Evolutionary conservation across 78 protist species (phyloP), one percentile per base, ranked within the genome.

Genomic region (Isochrysis galbana): DNA sequence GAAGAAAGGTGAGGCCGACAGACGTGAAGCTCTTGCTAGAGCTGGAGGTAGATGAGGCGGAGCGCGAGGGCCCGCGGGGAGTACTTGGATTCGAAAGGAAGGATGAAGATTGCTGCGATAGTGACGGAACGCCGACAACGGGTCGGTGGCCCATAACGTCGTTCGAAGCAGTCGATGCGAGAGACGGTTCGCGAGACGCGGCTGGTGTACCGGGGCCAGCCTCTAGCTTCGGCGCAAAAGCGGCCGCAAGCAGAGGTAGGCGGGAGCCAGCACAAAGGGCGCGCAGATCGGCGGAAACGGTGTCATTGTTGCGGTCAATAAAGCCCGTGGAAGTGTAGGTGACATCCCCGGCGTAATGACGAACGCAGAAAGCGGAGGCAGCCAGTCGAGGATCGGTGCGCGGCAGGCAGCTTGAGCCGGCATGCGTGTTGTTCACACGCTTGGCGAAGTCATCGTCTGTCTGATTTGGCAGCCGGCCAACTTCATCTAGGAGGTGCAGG

Each of bases 281-380:
- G 42, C 36, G 17, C 42, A 72, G 82, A 42, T 72, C 82, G 14
- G 36, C 42, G n/a, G 82, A 72, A 42, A 72, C n/a, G 29, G 55
- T 39, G 93, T 96, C 98, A 72, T 93, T 95, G 92, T 97, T 97
- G 93, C 94, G 95, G 42, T 91, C 97, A 19, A 97, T 44, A 95
- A 97, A 97, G 29, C 97, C 97, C 22, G 25, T 70, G 67, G 94
- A 78, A 55, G 67, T 90, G 92, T 97, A 97, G 23, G 92, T 72
- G 32, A 97, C 98, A 39, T 91, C 96, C 45, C 99, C 99, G n/a
- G 99, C 99, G 94, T 97, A 97, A 94, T 97, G 99, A 69, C 88
- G 55, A 17, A 72, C 42, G 17, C 4, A 2, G 82, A 72, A 72
- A 19, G 17, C 4, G 42, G 5, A 3, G n/a, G 4, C 17, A 17